Base-by-base conservation (phyloP, 108 stramenopile genomes). In the Conticribra guillardii region DNA sequence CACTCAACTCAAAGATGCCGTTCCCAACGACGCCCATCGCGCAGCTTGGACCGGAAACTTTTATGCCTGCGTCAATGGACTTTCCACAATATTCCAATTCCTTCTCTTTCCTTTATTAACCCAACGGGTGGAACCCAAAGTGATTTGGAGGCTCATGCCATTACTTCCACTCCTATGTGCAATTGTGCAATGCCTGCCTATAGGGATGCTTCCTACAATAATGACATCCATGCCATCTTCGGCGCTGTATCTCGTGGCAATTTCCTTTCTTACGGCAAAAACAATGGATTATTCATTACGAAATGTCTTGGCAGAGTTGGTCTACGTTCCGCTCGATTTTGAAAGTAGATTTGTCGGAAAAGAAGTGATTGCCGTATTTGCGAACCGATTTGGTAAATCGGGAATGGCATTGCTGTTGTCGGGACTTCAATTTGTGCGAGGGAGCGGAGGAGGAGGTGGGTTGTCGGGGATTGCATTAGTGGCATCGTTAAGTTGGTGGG, bases 331-430 rank as follows among this genome's bases (percentile, higher is more conserved):
- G 34, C 67, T 93, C 32, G 88, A 90, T 60, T 95, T 88, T 76
- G 91, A 95, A 54, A 79, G 76, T 65, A 52, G 85, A 51, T 55
- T 79, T 82, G 30, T 89, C 80, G 94, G 91, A 17, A 96, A 96
- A 58, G 94, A 96, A 82, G 81, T 96, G 0, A 87, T 93, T 58
- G 90, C 90, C 30, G 91, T 96, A 21, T 90, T 96, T 73, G 95
- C 87, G 0, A 89, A 88, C 74, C 83, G 95, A 27, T 89, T 92
- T 68, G 95, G 92, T 1, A 96, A 96, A 80, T 82, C 80, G 1
- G 94, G 94, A 30, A 89, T 88, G 83, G 89, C 90, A 1, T 51
- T 92, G 16, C 67, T 84, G 48, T 65, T 95, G 19, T 95, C 94
- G 21, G 91, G 80, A 26, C 61, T 90, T 41, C 88, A 86, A 29